Evolutionary conservation across 2,329 filamentous ascomycete genomes (phyloP).

Genomic region (Colletotrichum filicis): DNA sequence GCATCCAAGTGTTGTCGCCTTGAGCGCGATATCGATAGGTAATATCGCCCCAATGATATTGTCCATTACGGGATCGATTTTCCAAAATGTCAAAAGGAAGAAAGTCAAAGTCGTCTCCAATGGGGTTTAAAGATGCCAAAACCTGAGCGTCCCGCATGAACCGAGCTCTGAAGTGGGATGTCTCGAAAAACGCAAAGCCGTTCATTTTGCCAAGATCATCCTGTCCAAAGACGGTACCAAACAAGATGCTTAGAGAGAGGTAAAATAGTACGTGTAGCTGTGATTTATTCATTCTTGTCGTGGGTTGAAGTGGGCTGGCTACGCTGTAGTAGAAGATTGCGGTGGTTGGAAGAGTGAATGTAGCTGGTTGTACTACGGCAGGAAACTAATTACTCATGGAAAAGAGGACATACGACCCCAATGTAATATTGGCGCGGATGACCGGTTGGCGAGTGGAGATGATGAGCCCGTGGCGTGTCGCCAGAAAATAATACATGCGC

Average conservation of each 20-base stretch:
- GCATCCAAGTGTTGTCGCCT: conserved; percentile 52
- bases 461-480: too few relatives aligned
- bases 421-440: too few relatives aligned
- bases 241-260: background rate
- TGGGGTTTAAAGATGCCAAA: conserved; percentile 57
- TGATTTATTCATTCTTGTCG: too few relatives aligned
- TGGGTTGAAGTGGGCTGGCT: too few relatives aligned
- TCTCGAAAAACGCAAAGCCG: conserved; percentile 52
- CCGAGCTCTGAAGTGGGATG: conserved; percentile 53
- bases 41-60: conserved; percentile 70
- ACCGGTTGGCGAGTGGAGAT: too few relatives aligned
- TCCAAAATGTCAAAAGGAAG: conserved; percentile 62
- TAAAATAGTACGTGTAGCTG: background rate
- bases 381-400: too few relatives aligned
- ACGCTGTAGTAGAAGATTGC: too few relatives aligned
- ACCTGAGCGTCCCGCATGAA: conserved; percentile 58
- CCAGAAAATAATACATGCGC: too few relatives aligned
- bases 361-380: too few relatives aligned
- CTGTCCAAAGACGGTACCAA: conserved; percentile 1
- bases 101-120: conserved; percentile 60
- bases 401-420: too few relatives aligned
- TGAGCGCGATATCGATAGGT: conserved; percentile 62
- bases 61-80: conserved; percentile 58
- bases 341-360: too few relatives aligned
- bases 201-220: conserved; percentile 51